Base-by-base conservation (phyloP, 371 early-diverging fungal species). In the Mortierella sp. region DNA sequence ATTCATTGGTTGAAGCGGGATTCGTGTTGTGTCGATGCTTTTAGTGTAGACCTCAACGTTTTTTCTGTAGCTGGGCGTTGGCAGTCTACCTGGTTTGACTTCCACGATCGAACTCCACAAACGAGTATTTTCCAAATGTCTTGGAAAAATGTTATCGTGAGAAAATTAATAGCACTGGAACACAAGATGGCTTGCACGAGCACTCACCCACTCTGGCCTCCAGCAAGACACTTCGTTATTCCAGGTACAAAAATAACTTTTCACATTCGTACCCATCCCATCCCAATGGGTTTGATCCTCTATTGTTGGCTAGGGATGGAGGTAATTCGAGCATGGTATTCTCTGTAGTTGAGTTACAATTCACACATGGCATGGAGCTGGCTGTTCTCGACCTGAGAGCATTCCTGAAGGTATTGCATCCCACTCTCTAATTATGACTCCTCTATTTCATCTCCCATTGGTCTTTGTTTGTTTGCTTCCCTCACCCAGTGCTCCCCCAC, bases 381-480 rank as follows among this genome's bases (percentile, higher is more conserved):
- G 28, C 9, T 22, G 3, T 20, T 24, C 20, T 55, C 59, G 26
- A 32, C 37, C 43, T 9, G 9, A 40, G 5, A 40, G 43, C 43
- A 6, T 49, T 20, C 5, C 6, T 49, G 49, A 1, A 47, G 6
- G 2, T 24, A 12, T 37, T 39, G 2, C 54, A 43, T 62, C 63
- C 49, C 43, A 40, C 55, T 22, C 40, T 62, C 49, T 45, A 47
- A 45, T 45, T 72, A 72, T 72, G 66, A 66, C 73, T 66, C 73
- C 22, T 45, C 52, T 35, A 4, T 37, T 61, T 30, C 14, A 35
- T 9, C 39, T 66, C 66, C 11, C 20, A 66, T 66, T 72, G 66
- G 66, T 66, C 32, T 72, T 62, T 72, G 22, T 49, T 70, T 64
- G 54, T 64, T 35, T 54, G 39, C 22, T 39, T 22, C 54, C 28